Percentiles rank a stretch among this genome's conserved stretches.
Conservation (phyloP, 2,329 filamentous ascomycete genomes). For the Fusarium nurragi region DNA sequence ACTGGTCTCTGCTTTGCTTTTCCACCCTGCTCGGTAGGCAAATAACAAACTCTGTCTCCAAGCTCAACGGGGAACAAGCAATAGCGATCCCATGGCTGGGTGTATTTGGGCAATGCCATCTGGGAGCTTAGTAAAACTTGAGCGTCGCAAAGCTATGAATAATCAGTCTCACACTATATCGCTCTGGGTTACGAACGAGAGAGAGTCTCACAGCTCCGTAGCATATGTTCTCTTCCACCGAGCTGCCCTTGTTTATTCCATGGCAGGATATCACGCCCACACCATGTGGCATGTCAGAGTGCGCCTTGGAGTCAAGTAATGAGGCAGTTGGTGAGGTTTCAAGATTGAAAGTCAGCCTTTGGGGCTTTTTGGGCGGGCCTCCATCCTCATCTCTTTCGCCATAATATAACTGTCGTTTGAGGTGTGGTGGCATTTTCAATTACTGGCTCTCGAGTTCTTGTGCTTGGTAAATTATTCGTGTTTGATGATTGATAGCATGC, state of each 20-base stretch:
- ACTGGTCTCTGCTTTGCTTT: not conserved
- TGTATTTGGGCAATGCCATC: fast-evolving
- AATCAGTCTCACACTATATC: fast-evolving
- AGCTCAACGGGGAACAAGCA: not conserved
- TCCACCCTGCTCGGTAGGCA: fast-evolving
- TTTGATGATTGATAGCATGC: too few relatives aligned
- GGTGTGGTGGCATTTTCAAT: not conserved
- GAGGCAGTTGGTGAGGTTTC: fast-evolving
- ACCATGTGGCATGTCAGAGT: not conserved
- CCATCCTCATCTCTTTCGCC: fast-evolving
- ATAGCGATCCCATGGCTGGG: not conserved
- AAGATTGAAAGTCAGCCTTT: fast-evolving
- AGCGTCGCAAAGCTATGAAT: not conserved
- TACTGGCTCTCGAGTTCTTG: too few relatives aligned
- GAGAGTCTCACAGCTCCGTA: not conserved
- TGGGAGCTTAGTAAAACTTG: not conserved
- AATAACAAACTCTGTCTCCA: fast-evolving
- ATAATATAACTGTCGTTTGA: not conserved
- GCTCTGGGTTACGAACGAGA: too few relatives aligned
- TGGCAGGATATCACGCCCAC: too few relatives aligned
- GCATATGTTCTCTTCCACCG: not conserved
- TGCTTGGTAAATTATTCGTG: too few relatives aligned
- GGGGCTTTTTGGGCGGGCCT: fast-evolving
- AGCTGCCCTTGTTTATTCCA: too few relatives aligned
- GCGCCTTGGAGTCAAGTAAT: not conserved